Evolutionary conservation across 2,329 filamentous ascomycete species (phyloP).

Genomic region (Onygena corvina): DNA sequence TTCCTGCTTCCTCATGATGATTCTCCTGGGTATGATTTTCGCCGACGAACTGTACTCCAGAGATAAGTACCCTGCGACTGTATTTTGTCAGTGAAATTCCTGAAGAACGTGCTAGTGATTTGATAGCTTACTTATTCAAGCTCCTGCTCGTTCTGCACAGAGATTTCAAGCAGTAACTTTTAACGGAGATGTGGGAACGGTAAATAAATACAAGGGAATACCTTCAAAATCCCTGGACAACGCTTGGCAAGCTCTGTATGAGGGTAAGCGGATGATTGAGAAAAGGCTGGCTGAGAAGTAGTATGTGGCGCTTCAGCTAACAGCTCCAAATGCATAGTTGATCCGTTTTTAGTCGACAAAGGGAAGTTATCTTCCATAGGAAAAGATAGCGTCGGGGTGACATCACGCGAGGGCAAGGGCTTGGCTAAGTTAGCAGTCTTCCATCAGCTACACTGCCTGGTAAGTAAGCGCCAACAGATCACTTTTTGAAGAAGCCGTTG

Average conservation of each 20-base stretch:
- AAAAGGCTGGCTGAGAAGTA: not conserved
- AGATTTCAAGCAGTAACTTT: constrained; percentile 10
- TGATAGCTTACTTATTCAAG: not conserved
- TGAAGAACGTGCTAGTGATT: not conserved
- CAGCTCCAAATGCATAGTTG: constrained; percentile 3
- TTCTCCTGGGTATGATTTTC: no score
- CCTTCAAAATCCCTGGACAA: constrained; percentile 10
- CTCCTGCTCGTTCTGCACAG: constrained; percentile 6
- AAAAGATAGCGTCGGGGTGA: constrained; percentile 14
- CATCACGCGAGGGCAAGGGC: constrained; percentile 11
- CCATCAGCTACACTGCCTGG: constrained; percentile 21
- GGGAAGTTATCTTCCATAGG: constrained; percentile 11
- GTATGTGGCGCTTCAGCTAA: not conserved
- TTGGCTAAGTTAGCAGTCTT: constrained; percentile 15
- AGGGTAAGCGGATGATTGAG: constrained; percentile 6
- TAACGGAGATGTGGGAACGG: constrained; percentile 8
- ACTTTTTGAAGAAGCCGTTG: not conserved
- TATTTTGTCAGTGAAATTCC: not conserved
- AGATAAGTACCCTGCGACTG: not conserved
- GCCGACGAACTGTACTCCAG: no score
- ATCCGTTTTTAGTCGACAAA: constrained; percentile 10
- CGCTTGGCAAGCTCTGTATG: constrained; percentile 13
- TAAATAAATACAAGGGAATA: constrained; percentile 11
- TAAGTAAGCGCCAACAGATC: constrained; percentile 8
- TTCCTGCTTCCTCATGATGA: no score